Percentiles rank a stretch among this genome's conserved stretches.
These are phyloP conservation scores for Brassica napus DNA, from an alignment of 345 rosid species.

Conservation along the genomic window DNA sequence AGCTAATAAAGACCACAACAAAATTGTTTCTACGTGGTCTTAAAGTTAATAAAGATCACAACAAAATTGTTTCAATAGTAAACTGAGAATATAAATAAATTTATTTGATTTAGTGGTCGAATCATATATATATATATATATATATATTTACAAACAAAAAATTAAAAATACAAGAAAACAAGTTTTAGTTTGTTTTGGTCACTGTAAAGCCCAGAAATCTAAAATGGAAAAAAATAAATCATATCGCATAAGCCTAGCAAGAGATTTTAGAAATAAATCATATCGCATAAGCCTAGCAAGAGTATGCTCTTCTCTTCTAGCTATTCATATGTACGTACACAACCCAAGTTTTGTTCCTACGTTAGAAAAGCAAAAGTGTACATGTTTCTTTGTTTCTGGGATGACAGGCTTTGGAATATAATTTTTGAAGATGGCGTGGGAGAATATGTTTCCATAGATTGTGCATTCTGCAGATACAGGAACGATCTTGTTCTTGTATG, in stretches of 20 bases:
- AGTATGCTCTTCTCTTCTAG: constrained; percentile 10
- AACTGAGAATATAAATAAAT: not conserved
- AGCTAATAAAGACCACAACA: not conserved
- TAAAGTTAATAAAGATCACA: not conserved
- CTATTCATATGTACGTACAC: constrained; percentile 38
- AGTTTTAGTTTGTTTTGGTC: not conserved
- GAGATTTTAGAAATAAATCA: not conserved
- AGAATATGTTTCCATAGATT: constrained; percentile 20
- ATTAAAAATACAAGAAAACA: not conserved
- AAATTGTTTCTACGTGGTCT: not conserved
- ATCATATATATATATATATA: too few relatives aligned
- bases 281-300: constrained; percentile 28
- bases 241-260: constrained; percentile 19
- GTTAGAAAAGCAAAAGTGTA: constrained; percentile 18
- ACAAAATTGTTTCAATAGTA: not conserved
- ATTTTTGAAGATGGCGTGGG: not conserved
- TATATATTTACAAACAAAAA: not conserved
- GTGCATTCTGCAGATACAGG: constrained; percentile 27
- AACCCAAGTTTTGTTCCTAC: constrained; percentile 25
- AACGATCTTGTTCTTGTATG: not conserved
- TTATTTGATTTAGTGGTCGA: not conserved
- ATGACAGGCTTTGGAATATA: constrained; percentile 16
- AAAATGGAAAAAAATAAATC: not conserved
- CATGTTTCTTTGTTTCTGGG: constrained; percentile 14
- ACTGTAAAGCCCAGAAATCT: not conserved